Conservation (phyloP, 306 rosid species). For the Malus sieversii region DNA sequence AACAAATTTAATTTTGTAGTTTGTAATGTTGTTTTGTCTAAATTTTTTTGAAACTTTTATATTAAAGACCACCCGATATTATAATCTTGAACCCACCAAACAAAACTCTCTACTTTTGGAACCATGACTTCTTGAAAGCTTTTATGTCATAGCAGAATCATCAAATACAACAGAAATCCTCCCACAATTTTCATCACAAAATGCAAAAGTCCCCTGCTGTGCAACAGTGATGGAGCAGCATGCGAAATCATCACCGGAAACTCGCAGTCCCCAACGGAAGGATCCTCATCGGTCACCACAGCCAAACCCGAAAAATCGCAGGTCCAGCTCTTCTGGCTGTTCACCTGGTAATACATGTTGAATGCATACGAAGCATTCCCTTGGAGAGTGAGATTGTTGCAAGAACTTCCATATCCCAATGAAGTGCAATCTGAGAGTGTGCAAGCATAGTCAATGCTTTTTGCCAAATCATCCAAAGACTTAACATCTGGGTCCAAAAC, state of each 20-base stretch:
- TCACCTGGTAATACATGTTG: slow-evolving; percentile 76
- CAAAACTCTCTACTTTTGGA: too few relatives aligned
- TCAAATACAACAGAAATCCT: slow-evolving; percentile 27
- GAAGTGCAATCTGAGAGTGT: slow-evolving; percentile 81
- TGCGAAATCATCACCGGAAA: slow-evolving; percentile 64
- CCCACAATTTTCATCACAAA: slow-evolving; percentile 14
- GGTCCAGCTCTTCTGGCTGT: slow-evolving; percentile 49
- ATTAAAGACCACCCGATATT: too few relatives aligned
- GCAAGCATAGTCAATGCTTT: slow-evolving; percentile 68
- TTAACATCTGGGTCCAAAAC: slow-evolving; percentile 37
- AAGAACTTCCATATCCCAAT: slow-evolving; percentile 87
- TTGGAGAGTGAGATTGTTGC: slow-evolving; percentile 42
- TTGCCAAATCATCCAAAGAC: slow-evolving; percentile 25
- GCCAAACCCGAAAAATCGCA: slow-evolving; percentile 76
- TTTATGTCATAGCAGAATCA: slow-evolving; percentile 15
- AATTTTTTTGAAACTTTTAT: too few relatives aligned
- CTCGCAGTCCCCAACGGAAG: slow-evolving; percentile 55
- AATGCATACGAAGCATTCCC: slow-evolving; percentile 95
- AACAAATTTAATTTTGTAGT: too few relatives aligned
- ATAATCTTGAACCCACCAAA: too few relatives aligned
- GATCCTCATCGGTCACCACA: slow-evolving; percentile 44
- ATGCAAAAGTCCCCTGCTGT: slow-evolving; percentile 7
- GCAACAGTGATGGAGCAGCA: slow-evolving; percentile 23
- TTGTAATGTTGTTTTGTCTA: too few relatives aligned
- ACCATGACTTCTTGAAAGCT: neutral